Base-by-base conservation (phyloP, 305 asterid species). In the Fraxinus sp. region DNA sequence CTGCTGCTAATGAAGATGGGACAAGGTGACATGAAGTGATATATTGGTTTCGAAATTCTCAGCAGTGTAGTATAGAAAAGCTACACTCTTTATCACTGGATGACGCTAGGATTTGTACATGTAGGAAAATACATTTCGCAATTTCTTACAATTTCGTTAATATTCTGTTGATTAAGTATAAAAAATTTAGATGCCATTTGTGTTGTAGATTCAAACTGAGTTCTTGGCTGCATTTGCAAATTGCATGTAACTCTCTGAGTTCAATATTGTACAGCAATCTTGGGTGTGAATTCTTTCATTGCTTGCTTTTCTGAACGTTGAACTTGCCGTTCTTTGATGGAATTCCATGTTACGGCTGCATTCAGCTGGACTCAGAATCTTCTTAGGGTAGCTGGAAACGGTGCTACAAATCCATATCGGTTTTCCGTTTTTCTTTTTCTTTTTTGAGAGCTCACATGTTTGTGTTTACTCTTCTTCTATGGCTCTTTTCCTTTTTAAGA, bases 1-100 rank as follows among this genome's bases (percentile, higher is more conserved):
- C 92, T 75, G 79, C 93, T 76, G 89, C 88, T 24, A 76, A 79
- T 64, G 91, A 86, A 82, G 80, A 85, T 46, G 94, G 87, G 30
- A 88, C 77, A 75, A 87, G 92, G 88, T 90, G 90, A 91, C 87
- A 26, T 74, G 72, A 75, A 46, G 43, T 36, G 81, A 74, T 33
- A 57, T 18, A 57, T 13, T 82, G 86, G 75, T 36, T 79, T 77
- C 83, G 83, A 84, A 75, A 71, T 82, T 73, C 46, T 71, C 70
- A 68, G 32, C 68, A 64, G 35, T 79, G 57, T 37, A 16, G 73
- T 49, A 32, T 64, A 3, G 37, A 68, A 28, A 28, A 13, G 41
- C 43, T 32, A 41, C 79, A 62, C 49, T 43, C 79, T 20, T 43
- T 70, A 80, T 39, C 28, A 35, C 64, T 66, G 24, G 79, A 72